phyloP scores from a whole-genome alignment of 805 yeast genomes.

The Ogataea paradorogensis region DNA sequence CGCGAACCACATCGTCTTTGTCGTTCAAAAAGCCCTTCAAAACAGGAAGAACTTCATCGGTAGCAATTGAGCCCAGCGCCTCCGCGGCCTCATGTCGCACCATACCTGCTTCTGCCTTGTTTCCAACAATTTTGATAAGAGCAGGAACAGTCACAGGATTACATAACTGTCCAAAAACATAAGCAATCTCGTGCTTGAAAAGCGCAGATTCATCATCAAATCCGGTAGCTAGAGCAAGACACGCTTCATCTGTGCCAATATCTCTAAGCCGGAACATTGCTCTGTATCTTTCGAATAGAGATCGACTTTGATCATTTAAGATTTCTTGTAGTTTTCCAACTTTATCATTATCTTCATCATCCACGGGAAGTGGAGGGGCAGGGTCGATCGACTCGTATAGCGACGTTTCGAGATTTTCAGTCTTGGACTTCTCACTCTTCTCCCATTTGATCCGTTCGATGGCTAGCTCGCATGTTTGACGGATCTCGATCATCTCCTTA shows the following conservation, averaged over 20 bases:
- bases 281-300: conserved; percentile 91
- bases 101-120: conserved; percentile 89
- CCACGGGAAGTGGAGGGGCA: conserved; percentile 90
- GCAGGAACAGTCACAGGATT: conserved; percentile 91
- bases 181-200: conserved; percentile 96
- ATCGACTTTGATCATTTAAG: conserved; percentile 70
- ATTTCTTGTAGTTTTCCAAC: conserved; percentile 63
- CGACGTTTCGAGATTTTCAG: conserved; percentile 71
- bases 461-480: conserved; percentile 97
- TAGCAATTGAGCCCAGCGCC: conserved; percentile 95
- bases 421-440: conserved; percentile 59
- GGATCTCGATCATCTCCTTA: conserved; percentile 63
- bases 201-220: conserved; percentile 88
- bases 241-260: conserved; percentile 89
- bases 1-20: conserved; percentile 86
- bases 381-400: conserved; percentile 91
- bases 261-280: conserved; percentile 98
- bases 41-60: conserved; percentile 91
- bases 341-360: conserved; percentile 44
- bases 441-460: conserved; percentile 95
- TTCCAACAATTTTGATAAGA: conserved; percentile 74
- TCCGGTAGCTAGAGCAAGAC: conserved; percentile 87
- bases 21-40: conserved; percentile 77
- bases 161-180: conserved; percentile 95
- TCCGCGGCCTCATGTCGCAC: conserved; percentile 99